A percentile compares a stretch with the other conserved stretches of the same genome.
Evolutionary conservation across 495 filamentous ascomycete genomes (phyloP).

Genomic region (Choiromyces venosus): DNA sequence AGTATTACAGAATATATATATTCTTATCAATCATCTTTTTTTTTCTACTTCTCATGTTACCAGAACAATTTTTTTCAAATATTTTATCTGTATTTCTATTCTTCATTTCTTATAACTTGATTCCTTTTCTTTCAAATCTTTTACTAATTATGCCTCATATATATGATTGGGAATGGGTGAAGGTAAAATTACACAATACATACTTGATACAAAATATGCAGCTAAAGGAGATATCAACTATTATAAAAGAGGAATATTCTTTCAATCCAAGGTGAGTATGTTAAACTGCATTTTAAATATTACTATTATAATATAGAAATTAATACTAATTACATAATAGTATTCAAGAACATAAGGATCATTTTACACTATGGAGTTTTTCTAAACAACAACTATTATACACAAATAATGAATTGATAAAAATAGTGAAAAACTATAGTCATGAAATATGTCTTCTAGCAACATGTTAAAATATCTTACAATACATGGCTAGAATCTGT

Average conservation of each 20-base stretch:
- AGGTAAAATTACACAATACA: not conserved
- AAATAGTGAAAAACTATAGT: not conserved
- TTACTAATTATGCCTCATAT: not conserved
- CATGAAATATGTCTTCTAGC: constrained; percentile 3
- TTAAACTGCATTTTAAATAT: not conserved
- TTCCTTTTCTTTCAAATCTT: not conserved
- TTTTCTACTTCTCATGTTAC: not conserved
- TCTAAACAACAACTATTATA: not conserved
- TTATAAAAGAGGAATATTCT: not conserved
- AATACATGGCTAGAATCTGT: not conserved
- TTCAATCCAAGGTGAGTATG: not conserved
- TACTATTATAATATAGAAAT: not conserved
- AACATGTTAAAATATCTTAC: not conserved
- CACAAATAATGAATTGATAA: not conserved
- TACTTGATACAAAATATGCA: not conserved
- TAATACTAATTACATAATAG: no score
- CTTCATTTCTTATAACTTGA: not conserved
- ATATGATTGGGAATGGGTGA: not conserved
- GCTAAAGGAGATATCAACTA: not conserved
- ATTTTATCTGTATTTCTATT: not conserved
- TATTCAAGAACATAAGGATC: not conserved
- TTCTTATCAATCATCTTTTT: not conserved
- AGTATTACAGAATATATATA: not conserved
- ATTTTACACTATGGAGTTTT: not conserved
- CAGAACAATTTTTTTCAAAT: not conserved